Conservation (phyloP, 129 eudicot species). For the Arctium minus region DNA sequence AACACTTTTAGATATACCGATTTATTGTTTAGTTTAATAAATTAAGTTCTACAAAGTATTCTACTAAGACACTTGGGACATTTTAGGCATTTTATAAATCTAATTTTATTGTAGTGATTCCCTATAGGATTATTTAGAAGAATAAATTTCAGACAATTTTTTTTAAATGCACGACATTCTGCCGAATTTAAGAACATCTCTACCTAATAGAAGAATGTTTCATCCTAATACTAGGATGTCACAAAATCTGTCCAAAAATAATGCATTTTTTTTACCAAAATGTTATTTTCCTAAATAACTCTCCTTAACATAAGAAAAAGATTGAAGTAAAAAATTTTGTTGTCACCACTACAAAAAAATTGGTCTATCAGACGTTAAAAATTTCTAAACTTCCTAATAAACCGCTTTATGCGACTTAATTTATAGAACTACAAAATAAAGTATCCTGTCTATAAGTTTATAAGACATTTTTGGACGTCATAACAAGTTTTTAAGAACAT, state of each 20-base stretch:
- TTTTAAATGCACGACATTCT: neutral
- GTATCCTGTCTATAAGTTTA: no score
- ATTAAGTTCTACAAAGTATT: no score
- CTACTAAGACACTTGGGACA: no score
- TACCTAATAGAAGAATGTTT: neutral
- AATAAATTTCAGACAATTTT: neutral
- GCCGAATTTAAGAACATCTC: neutral
- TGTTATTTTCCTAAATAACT: neutral
- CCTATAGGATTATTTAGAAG: no score
- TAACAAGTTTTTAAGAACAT: no score
- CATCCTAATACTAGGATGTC: neutral
- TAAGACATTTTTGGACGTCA: no score
- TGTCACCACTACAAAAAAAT: no score
- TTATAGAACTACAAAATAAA: no score
- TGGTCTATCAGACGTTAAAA: no score
- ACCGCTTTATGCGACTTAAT: no score
- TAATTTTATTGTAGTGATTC: neutral
- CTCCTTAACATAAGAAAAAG: neutral
- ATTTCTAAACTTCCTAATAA: no score
- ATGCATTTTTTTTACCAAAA: neutral
- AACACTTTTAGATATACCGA: neutral
- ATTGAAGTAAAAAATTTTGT: no score
- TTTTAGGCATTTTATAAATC: neutral
- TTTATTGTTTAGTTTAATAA: neutral
- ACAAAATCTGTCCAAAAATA: neutral